Percentiles rank a stretch among this genome's conserved stretches.
phyloP scores from a whole-genome alignment of 176 grass and related monocot species.

The Oryza longistaminata region DNA sequence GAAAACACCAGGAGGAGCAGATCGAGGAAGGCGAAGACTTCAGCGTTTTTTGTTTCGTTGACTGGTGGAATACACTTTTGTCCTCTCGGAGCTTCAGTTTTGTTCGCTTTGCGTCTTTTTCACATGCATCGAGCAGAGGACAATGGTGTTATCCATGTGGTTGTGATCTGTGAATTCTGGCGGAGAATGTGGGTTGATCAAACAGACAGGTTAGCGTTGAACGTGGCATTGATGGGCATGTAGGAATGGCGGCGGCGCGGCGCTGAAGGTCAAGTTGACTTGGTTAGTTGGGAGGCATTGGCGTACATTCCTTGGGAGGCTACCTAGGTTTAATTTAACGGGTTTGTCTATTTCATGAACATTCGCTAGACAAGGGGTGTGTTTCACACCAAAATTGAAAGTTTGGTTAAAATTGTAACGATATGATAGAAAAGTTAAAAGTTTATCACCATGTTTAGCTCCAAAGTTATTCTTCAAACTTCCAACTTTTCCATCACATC shows the following conservation, averaged over 20 bases:
- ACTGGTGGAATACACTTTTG: constrained; percentile 40
- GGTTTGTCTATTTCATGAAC: no score
- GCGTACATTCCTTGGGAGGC: neutral
- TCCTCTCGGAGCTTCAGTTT: neutral
- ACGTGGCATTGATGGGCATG: neutral
- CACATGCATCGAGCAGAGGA: constrained; percentile 22
- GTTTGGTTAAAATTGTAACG: no score
- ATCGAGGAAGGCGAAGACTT: neutral
- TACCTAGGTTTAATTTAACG: neutral
- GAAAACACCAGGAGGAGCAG: constrained; percentile 32
- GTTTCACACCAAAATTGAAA: no score
- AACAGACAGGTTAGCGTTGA: constrained; percentile 28
- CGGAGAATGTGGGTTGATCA: constrained; percentile 36
- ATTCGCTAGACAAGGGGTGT: no score
- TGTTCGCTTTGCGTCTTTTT: neutral
- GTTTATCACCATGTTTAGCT: no score
- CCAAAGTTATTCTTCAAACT: no score
- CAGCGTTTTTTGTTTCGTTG: neutral
- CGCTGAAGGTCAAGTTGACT: neutral
- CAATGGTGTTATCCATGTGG: neutral
- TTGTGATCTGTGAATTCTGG: neutral
- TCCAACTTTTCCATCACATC: no score
- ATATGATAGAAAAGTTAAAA: no score
- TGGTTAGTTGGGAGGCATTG: neutral
- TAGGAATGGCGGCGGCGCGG: constrained; percentile 15